Evolutionary conservation across 2,329 filamentous ascomycete genomes (phyloP), one percentile per base, ranked within the genome.

Genomic region (Paraphoma chrysanthemicola): DNA sequence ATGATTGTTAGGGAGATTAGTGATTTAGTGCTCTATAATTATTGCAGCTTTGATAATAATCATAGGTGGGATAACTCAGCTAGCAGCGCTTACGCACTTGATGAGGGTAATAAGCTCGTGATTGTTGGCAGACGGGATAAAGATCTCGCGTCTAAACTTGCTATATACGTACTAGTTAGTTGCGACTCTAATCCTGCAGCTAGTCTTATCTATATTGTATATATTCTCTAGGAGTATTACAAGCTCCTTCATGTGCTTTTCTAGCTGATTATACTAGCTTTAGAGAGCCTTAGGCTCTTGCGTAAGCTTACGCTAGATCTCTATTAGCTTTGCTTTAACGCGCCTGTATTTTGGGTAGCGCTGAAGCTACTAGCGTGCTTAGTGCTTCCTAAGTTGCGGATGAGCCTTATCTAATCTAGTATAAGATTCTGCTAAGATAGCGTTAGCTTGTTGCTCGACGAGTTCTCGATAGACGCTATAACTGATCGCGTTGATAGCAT

Each of bases 131-230:
- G 41, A 29, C 10, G 44, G 48, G n/a, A 56, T 56, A 18, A 48
- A 42, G 43, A 56, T 30, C 23, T 51, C 6, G 38, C 43, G 36
- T 12, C 53, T 17, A 36, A 44, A 16, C 41, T 38, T 46, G 6
- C 29, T 48, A 30, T 51, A 48, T 28, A 51, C 28, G 41, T 51
- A 46, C 33, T 48, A 6, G 29, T 39, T 44, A 43, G 45, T 56
- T 23, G 43, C 48, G 16, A 56, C 28, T n/a, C 53, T 36, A 45
- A 56, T 56, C n/a, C n/a, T n/a, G n/a, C n/a, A n/a, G n/a, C n/a
- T n/a, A n/a, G n/a, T n/a, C n/a, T n/a, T n/a, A n/a, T 42, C 23
- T 11, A 45, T 45, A 30, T 45, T 45, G 18, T 30, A 45, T 7
- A 45, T n/a, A 23, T 45, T 23, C 14, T 45, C 43, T 30, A 11